Base-by-base conservation (phyloP, 2,329 filamentous ascomycete genomes). In the Sporothrix dimorphospora region DNA sequence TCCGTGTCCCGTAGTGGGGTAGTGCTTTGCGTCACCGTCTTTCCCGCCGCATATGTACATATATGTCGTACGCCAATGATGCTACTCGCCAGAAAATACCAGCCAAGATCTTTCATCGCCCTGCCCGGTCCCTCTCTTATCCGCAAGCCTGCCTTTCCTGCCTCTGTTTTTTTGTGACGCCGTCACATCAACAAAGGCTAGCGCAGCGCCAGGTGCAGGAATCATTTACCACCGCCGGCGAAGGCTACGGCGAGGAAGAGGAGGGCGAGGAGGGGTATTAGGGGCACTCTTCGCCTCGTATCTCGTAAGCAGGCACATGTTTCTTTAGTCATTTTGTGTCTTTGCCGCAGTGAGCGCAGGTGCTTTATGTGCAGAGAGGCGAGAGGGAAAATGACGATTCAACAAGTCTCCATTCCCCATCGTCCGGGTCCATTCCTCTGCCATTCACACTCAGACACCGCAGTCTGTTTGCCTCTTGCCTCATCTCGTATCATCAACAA, bases 401-500 rank as follows among this genome's bases (percentile, higher is more conserved):
- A 47, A 47, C 21, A 57, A 34, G 49, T 21, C 24, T 9, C 9
- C 49, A 53, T 53, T 57, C 53, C 53, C 24, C 16, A 34, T 34
- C 6, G 30, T 34, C 30, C 30, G 30, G 30, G 40, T 4, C 24
- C 61, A 34, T 66, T 66, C 21, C 40, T 66, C 34, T 21, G 57
- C 27, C 12, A 34, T 57, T 19, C 30, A 14, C 27, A 14, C 53
- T 34, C 27, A 38, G 27, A 34, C 21, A 16, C 30, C 3, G 30
- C 16, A 40, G 38, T 63, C n/a, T n/a, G 59, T 45, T 45, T 27
- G 38, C 40, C 4, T 34, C 21, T 21, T 38, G 24, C 27, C 27
- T 51, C 27, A 6, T 40, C 45, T 67, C 63, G 42, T 67, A 51
- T 34, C 67, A 42, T 69, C 66, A 59, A 45, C 49, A 47, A 57